These are phyloP conservation scores for Turnera subulata DNA, from an alignment of 345 rosid species.

Conservation along the genomic window DNA sequence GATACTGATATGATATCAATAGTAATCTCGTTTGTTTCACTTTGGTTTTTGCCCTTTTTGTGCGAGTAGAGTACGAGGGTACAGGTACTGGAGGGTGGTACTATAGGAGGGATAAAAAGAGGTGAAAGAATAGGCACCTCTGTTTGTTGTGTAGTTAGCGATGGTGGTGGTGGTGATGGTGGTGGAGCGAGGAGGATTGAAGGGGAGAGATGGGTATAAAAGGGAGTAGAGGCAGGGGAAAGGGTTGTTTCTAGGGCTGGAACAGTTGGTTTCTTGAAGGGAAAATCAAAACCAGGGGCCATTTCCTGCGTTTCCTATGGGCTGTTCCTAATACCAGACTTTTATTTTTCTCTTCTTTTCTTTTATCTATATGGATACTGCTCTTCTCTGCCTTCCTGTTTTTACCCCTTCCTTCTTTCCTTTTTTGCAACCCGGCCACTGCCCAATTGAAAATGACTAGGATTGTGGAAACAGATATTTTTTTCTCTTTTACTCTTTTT, in stretches of 20 bases:
- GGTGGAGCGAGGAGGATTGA: not conserved
- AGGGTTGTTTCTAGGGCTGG: constrained; percentile 13
- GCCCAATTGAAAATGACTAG: too few relatives aligned
- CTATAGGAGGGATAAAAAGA: not conserved
- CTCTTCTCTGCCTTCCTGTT: not conserved
- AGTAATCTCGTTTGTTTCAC: too few relatives aligned
- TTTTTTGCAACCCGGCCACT: not conserved
- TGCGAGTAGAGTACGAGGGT: not conserved
- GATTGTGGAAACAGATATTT: too few relatives aligned
- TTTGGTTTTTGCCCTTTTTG: not conserved
- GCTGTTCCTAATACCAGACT: constrained; percentile 46
- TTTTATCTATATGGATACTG: not conserved
- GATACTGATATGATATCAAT: not conserved
- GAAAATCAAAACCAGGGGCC: constrained; percentile 77
- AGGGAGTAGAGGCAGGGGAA: constrained; percentile 4
- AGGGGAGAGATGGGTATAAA: constrained; percentile 12
- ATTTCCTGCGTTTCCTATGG: constrained; percentile 42
- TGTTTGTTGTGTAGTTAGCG: constrained; percentile 2
- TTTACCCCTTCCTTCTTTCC: not conserved
- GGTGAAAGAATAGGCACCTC: constrained; percentile 19
- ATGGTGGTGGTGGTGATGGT: not conserved
- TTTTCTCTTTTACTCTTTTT: too few relatives aligned
- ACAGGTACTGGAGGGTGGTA: too few relatives aligned
- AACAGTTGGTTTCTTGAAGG: constrained; percentile 25
- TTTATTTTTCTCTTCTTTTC: constrained; percentile 8